Evolutionary conservation across 441 rosid species (phyloP), one percentile per base, ranked within the genome.

Genomic region (Jatropha podagrica): DNA sequence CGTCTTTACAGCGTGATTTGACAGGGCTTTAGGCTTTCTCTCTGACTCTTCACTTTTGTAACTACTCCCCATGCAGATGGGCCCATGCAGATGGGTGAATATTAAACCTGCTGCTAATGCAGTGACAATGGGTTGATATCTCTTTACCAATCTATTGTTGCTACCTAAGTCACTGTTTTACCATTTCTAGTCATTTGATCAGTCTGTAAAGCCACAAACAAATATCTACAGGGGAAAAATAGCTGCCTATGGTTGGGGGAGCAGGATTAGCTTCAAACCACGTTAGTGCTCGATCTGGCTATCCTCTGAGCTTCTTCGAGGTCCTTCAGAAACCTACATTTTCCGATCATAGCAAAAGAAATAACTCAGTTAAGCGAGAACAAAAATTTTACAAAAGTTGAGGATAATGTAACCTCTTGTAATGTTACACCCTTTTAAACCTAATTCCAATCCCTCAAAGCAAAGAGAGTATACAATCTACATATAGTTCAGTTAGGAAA

Each of bases 281-380:
- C 81, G 69, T 68, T 87, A 79, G 83, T 71, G 83, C 89, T 93
- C 79, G 89, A 84, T 69, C 87, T 89, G 73, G 92, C 83, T 76
- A 90, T 82, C 82, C 94, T 86, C 77, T 92, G 98, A 60, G 97
- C 98, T 79, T 91, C 98, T 85, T 92, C 99, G 38, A 93, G 86
- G 83, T 95, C 96, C 86, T 88, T 95, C 69, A 95, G 79, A 80
- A 93, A 92, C 82, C 99, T 95, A 90, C 81, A 75, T 69, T 74
- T 14, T 71, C 37, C 20, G 2, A 44, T 15, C n/a, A 17, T 55
- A 20, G 23, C 26, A 49, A 27, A 49, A 49, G 8, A 2, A 11
- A 49, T 68, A 3, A 23, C 41, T 68, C 42, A 49, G 18, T 27
- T 44, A 20, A 66, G 3, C 4, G 49, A 2, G 14, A 20, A 8